Base-by-base conservation (phyloP, 2,329 filamentous ascomycete genomes). In the Colletotrichum simmondsii region DNA sequence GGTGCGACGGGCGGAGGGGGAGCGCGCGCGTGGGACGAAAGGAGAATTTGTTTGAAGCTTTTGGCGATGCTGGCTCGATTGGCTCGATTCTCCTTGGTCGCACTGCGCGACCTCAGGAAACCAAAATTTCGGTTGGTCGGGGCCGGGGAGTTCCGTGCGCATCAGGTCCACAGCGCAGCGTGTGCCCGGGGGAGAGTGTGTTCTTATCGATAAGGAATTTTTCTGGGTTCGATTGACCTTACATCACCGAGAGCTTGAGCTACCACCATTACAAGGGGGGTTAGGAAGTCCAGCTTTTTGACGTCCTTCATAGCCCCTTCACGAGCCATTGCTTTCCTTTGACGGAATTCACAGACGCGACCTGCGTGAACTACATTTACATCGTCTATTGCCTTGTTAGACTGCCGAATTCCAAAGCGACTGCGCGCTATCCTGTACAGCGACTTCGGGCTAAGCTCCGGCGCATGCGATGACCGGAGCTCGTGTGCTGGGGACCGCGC, bases 391-490 rank as follows among this genome's bases (percentile, higher is more conserved):
- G 10, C 32, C 12, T 12, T 0, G 11, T 35, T 35, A 35, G 11
- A 35, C 11, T 12, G 10, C 32, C 32, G 11, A 4, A 4, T 46
- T 1, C 14, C 5, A 1, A 7, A 16, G 26, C 8, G 24, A 52
- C 7, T 37, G 11, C 24, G 35, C 10, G 14, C 28, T 24, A 3
- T n/a, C 14, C 19, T 2, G 22, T 11, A 32, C 7, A n/a, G 28
- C 28, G 14, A 42, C 37, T 19, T 14, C 46, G 32, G 67, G 60
- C 49, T 59, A 65, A 60, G 66, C 12, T 65, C 64, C 60, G 37
- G 60, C 54, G 70, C 70, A 74, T 78, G 78, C 80, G 65, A 82
- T 81, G 80, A 80, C 75, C 75, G 75, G 75, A 73, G 75, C 76
- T 76, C 76, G 78, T 75, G 76, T 79, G 72, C 54, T 72, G 56